phyloP scores from a whole-genome alignment of 139 green algal species.

The Ulvella scutata region DNA sequence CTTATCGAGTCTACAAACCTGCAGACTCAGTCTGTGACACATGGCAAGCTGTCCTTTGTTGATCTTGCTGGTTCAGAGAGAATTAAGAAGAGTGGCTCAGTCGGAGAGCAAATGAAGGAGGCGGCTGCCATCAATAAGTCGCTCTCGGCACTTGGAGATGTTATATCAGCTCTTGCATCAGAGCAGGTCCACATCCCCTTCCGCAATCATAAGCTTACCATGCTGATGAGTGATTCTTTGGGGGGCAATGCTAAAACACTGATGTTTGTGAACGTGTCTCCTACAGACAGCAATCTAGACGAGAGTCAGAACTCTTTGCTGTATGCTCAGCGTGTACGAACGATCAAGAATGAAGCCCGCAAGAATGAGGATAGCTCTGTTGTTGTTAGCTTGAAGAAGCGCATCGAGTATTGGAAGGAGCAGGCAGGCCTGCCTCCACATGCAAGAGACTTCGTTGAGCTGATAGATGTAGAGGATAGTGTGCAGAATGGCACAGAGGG shows the following conservation, averaged over 20 bases:
- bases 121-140: slow-evolving; percentile 98
- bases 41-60: slow-evolving; percentile 89
- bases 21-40: slow-evolving; percentile 73
- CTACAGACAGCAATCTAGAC: slow-evolving; percentile 77
- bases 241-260: slow-evolving; percentile 64
- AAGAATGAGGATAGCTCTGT: slow-evolving; percentile 79
- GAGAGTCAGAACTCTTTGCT: slow-evolving; percentile 74
- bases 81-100: slow-evolving; percentile 84
- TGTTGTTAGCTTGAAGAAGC: slow-evolving; percentile 55
- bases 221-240: slow-evolving; percentile 81
- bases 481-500: not conserved
- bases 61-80: slow-evolving; percentile 88
- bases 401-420: slow-evolving; percentile 89
- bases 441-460: slow-evolving; percentile 32
- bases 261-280: slow-evolving; percentile 56
- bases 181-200: slow-evolving; percentile 83
- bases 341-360: slow-evolving; percentile 80
- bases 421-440: slow-evolving; percentile 65
- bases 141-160: slow-evolving; percentile 84
- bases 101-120: slow-evolving; percentile 91
- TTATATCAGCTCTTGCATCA: slow-evolving; percentile 81
- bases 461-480: slow-evolving; percentile 11
- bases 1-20: slow-evolving; percentile 82
- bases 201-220: slow-evolving; percentile 98
- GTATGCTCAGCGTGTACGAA: slow-evolving; percentile 82